Base-by-base conservation (phyloP, 805 yeast species). In the Starmerella stellata region DNA sequence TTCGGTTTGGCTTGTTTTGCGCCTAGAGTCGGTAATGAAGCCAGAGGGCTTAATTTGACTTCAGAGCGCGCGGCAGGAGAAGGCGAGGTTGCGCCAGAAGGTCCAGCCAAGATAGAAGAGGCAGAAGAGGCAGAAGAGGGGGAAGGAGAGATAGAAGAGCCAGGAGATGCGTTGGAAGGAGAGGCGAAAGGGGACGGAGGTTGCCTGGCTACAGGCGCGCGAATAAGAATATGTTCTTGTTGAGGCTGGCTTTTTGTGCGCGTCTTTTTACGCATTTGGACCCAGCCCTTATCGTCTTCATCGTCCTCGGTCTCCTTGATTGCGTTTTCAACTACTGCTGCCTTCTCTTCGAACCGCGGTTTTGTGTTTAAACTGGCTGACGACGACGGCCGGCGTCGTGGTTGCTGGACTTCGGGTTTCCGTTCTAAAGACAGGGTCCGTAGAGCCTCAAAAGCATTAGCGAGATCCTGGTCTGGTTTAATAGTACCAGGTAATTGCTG, bases 231-330 rank as follows among this genome's bases (percentile, higher is more conserved):
- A 20, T 5, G 11, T 31, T 29, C 32, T 28, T 19, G 19, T 3
- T 21, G 16, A 5, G 23, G 35, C 34, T 21, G 38, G 32, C 20
- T 23, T 15, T 34, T 24, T 16, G 31, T 16, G n/a, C 42, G 24
- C 3, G 38, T 5, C 36, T 39, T 39, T 25, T 35, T 39, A 29
- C 38, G 28, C n/a, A 35, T 32, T 32, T 35, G 38, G n/a, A 39
- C 39, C 42, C 42, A 39, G 4, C 41, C 41, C 5, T 23, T 18
- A 4, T 24, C 37, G 21, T n/a, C 15, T 4, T 21, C 15, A 16
- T 21, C 9, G 15, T 20, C 18, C 4, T 23, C 25, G 9, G 25
- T 23, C 9, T 11, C 25, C 4, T 23, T 11, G 9, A 11, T 23
- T 7, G 9, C 25, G 32, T 15, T 5, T 5, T 8, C 7, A 29